These are phyloP conservation scores for Myriosclerotinia duriaeana DNA, from an alignment of 2,329 filamentous ascomycete species.

Conservation along the genomic window DNA sequence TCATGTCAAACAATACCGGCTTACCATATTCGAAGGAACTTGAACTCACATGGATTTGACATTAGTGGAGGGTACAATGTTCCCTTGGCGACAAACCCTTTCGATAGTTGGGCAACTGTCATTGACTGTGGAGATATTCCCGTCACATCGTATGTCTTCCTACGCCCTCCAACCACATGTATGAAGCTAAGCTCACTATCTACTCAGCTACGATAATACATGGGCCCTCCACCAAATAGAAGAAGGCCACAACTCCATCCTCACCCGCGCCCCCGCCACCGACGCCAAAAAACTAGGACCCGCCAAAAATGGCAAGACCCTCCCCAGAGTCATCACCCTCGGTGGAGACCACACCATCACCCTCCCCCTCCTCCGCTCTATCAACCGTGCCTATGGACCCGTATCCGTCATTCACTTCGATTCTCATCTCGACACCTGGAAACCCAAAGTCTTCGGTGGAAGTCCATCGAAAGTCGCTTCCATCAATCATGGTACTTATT, in stretches of 20 bases:
- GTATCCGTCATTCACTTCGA: conserved; percentile 64
- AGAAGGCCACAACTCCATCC: conserved; percentile 74
- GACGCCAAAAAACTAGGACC: conserved; percentile 66
- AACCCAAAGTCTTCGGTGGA: conserved; percentile 83
- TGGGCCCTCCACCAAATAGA: conserved; percentile 84
- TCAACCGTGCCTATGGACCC: conserved; percentile 61
- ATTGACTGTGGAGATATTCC: conserved; percentile 83
- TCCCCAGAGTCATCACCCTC: conserved; percentile 79
- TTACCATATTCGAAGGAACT: conserved; percentile 27
- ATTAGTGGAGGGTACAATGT: conserved; percentile 84
- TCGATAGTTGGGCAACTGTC: conserved; percentile 76
- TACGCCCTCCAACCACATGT: background rate
- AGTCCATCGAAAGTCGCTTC: conserved; percentile 71
- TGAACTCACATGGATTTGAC: conserved; percentile 44
- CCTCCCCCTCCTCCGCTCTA: conserved; percentile 57
- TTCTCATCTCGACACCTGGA: conserved; percentile 70
- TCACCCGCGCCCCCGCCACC: conserved; percentile 69
- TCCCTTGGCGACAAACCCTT: conserved; percentile 74
- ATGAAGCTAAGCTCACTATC: background rate
- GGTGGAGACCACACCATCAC: conserved; percentile 64
- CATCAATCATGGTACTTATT: conserved; percentile 88
- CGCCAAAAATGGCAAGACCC: conserved; percentile 69
- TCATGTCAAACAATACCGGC: conserved; percentile 33
- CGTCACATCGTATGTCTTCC: conserved; percentile 67
- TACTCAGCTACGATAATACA: conserved; percentile 70